A percentile compares a stretch with the other conserved stretches of the same genome.
These are phyloP conservation scores for Colletotrichum falcatum DNA, from an alignment of 2,329 filamentous ascomycete species.

Conservation along the genomic window DNA sequence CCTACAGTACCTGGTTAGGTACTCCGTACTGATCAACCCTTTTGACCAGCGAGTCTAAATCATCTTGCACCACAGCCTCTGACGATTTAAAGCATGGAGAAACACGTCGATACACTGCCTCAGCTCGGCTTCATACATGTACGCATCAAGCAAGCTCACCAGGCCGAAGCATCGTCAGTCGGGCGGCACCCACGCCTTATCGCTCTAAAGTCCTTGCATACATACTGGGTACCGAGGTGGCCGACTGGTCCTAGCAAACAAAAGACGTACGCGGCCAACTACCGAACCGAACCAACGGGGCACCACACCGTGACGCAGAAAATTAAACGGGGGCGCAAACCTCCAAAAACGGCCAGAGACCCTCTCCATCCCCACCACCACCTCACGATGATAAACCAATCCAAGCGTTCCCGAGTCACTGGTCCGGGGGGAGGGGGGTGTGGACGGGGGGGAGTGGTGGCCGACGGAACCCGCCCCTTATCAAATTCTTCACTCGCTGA, in stretches of 20 bases:
- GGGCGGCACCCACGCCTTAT: not conserved
- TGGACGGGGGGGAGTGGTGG: not conserved
- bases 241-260: not conserved
- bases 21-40: too few relatives aligned
- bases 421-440: not conserved
- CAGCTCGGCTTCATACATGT: not conserved
- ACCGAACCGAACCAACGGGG: conserved; percentile 9
- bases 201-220: too few relatives aligned
- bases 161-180: not conserved
- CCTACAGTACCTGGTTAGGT: too few relatives aligned
- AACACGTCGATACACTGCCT: too few relatives aligned
- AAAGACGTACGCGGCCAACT: conserved; percentile 1
- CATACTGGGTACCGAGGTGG: too few relatives aligned
- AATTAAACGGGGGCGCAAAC: not conserved
- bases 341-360: conserved; percentile 1
- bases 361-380: too few relatives aligned
- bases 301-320: conserved; percentile 1
- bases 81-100: not conserved
- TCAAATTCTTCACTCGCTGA: conserved; percentile 11
- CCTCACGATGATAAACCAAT: too few relatives aligned
- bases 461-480: conserved; percentile 27
- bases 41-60: not conserved
- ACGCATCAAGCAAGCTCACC: not conserved
- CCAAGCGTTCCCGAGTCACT: not conserved
- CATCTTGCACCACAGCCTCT: not conserved